Evolutionary conservation across 2,329 filamentous ascomycete genomes (phyloP), one percentile per base, ranked within the genome.

Genomic region (Hypoxylon sp.): DNA sequence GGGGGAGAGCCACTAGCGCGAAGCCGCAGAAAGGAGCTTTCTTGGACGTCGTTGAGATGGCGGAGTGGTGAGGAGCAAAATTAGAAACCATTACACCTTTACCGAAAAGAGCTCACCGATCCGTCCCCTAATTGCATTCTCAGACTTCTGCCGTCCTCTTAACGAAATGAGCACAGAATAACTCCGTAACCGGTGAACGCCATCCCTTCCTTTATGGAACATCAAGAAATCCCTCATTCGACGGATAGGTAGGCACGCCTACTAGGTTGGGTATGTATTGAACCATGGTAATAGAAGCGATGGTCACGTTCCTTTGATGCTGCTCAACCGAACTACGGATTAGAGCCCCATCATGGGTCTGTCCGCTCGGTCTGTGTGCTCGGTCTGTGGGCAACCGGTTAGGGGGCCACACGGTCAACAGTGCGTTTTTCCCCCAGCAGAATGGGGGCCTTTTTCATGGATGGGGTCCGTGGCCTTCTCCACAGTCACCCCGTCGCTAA

Each of bases 401-500:
- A 63, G 51, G 68, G 68, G 59, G 56, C 60, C 66, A 23, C 58
- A 68, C 51, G 60, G 60, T 59, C 56, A 64, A 68, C 57, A 48
- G 51, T 65, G 62, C 51, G 30, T 62, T 63, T 50, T 46, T 45
- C 38, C 38, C 34, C 51, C 56, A 36, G 58, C 58, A 57, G 32
- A 53, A 51, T 32, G 53, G 63, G 59, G 55, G 55, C 23, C 55
- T 50, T 56, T 49, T 66, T 60, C 67, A 58, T 43, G 65, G 63
- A 53, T 69, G 38, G 65, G 65, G 57, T 57, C 60, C 51, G 53
- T 55, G 21, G 53, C 45, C 43, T 65, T 72, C 68, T 70, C 70
- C 68, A 70, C 68, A 72, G 69, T 65, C 65, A 61, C 70, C 63
- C 68, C 59, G 58, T 68, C 70, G 63, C 70, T 72, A 72, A 70